Percentiles rank a stretch among this genome's conserved stretches.
Conservation (phyloP, 2,329 filamentous ascomycete species). For the Claviceps citrina region DNA sequence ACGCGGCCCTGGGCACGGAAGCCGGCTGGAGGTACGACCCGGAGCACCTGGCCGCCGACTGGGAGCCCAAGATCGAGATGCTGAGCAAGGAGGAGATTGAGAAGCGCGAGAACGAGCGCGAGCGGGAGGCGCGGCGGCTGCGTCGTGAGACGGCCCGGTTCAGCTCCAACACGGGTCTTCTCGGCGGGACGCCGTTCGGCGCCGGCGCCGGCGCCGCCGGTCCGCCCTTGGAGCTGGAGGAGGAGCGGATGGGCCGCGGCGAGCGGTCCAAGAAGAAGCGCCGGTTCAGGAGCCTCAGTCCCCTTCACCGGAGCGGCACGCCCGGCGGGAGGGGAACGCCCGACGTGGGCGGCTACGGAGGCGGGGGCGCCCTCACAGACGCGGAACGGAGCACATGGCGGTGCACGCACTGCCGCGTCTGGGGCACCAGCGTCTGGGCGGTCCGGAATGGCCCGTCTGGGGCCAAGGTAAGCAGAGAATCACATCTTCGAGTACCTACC, state of each 20-base stretch:
- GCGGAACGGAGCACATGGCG: conserved; percentile 72
- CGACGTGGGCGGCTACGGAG: conserved; percentile 59
- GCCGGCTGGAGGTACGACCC: conserved; percentile 94
- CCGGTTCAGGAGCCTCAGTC: conserved; percentile 76
- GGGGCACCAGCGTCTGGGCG: conserved; percentile 85
- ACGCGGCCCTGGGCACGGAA: conserved; percentile 65
- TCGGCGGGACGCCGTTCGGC: conserved; percentile 55
- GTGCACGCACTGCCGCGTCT: conserved; percentile 74
- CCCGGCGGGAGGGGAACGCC: conserved; percentile 65
- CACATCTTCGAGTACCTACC: too few species aligned
- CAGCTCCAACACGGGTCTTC: conserved; percentile 69
- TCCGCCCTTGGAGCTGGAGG: conserved; percentile 38
- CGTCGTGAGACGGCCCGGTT: conserved; percentile 86
- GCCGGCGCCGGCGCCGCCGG: conserved; percentile 6
- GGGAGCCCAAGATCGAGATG: conserved; percentile 68
- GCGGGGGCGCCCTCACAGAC: conserved; percentile 54
- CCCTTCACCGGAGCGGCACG: conserved; percentile 47
- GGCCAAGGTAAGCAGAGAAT: conserved; percentile 47
- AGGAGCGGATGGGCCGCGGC: conserved; percentile 80
- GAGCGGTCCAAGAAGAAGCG: conserved; percentile 93
- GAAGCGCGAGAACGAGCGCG: conserved; percentile 85
- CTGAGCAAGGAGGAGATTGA: conserved; percentile 94
- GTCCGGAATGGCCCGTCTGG: conserved; percentile 82
- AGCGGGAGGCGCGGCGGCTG: conserved; percentile 74
- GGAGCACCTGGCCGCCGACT: conserved; percentile 70